Percentiles rank a stretch among this genome's conserved stretches.
These are phyloP conservation scores for Dendrobium officinale DNA, from an alignment of 106 monocot species.

Conservation along the genomic window DNA sequence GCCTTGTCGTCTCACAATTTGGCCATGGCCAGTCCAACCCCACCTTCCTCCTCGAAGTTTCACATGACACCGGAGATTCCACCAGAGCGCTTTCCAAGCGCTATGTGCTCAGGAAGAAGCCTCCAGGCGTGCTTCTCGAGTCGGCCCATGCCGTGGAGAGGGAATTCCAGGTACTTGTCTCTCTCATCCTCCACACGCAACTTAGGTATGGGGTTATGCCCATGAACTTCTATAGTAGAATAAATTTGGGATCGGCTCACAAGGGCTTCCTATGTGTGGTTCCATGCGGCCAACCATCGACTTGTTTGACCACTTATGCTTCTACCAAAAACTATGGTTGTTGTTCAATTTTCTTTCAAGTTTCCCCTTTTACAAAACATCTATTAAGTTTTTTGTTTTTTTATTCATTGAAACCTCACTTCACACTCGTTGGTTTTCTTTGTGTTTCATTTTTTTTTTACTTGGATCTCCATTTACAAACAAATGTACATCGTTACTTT, in stretches of 20 bases:
- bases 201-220: neutral
- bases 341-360: neutral
- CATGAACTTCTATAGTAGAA: constrained; percentile 1
- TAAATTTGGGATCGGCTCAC: neutral
- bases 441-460: neutral
- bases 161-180: constrained; percentile 57
- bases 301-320: neutral
- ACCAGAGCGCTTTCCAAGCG: constrained; percentile 22
- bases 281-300: too few relatives aligned
- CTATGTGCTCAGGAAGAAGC: constrained; percentile 97
- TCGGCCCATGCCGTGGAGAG: constrained; percentile 95
- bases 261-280: neutral
- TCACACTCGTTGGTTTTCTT: neutral
- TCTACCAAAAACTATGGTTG: neutral
- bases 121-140: constrained; percentile 58
- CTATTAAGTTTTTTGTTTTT: neutral
- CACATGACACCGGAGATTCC: constrained; percentile 5
- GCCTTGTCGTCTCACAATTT: constrained; percentile 64
- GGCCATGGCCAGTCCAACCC: constrained; percentile 97
- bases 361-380: neutral
- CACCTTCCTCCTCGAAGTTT: constrained; percentile 73
- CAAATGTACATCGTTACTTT: neutral
- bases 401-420: neutral
- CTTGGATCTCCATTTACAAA: neutral
- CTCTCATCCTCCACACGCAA: neutral